Base-by-base conservation (phyloP, 805 yeast species). In the Saturnispora saitoi region DNA sequence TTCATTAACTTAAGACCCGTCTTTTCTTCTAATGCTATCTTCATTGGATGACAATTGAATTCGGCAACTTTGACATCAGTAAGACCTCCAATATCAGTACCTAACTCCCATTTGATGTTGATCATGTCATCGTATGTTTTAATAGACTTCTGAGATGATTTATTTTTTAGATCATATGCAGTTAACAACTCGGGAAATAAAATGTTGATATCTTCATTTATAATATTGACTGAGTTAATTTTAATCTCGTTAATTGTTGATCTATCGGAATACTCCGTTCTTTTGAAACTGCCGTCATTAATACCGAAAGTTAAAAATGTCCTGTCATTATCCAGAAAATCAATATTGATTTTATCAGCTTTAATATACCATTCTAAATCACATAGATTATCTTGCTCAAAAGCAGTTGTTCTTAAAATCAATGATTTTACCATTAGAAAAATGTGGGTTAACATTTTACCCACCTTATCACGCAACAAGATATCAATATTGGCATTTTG, bases 41-140 rank as follows among this genome's bases (percentile, higher is more conserved):
- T 78, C 52, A 90, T 57, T 0, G 96, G 96, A 46, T 76, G 73
- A 15, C 87, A 62, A 1, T 67, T 63, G 17, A 86, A 70, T 32
- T 77, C 77, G 22, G 87, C 81, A 45, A 74, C 68, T 51, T 79
- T 80, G 66, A 90, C 71, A 22, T 90, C 81, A n/a, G 85, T 76
- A 45, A 90, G 88, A 10, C 98, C 98, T 30, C 96, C 98, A 48
- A 91, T 83, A 0, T 95, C 88, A 48, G 77, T 78, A 46, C 83
- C 76, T 81, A 85, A 77, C n/a, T 78, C 75, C 98, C 98, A 90
- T 10, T 66, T 60, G 2, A 81, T 63, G 6, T 65, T 63, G 7
- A 82, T 61, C 51, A 77, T 63, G 40, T 60, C 58, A n/a, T 58
- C 55, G 9, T 48, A 26, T 2, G 11, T 29, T 37, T 45, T n/a